Base-by-base conservation (phyloP, 2,329 filamentous ascomycete genomes). In the Chrysoporthe deuterocubensis region DNA sequence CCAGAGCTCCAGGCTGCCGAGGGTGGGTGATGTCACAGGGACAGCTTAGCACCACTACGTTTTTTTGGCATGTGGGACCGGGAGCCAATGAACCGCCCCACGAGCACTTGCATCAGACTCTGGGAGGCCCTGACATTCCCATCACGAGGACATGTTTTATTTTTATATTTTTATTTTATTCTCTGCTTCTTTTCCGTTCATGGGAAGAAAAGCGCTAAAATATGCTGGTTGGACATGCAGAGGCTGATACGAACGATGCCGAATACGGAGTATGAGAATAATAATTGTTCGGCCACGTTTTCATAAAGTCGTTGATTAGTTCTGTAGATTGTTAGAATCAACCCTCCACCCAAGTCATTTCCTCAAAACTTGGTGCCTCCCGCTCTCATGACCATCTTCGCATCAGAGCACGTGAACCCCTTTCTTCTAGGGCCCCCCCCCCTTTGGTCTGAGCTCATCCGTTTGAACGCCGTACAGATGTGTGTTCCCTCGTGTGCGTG, bases 21-120 rank as follows among this genome's bases (percentile, higher is more conserved):
- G 40, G 46, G 11, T 21, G 26, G 48, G 59, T 61, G 59, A 61
- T 61, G 59, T 61, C 59, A 61, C 59, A 34, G 43, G 59, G 59
- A 16, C 14, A 32, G 26, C 40, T 34, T 54, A 14, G 26, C 50
- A 34, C 50, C 26, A 52, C 26, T 4, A 54, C 40, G 14, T 8
- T 18, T 14, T 46, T 48, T 61, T 61, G 59, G 48, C 59, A 61
- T 61, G 59, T 61, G 59, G 59, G 43, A 44, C 59, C 42, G 9
- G 42, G 11, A 7, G 37, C 21, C 59, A 21, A 57, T 57, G 16
- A 16, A 40, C 34, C 54, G n/a, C 34, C 34, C 54, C 54, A 57
- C 54, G 54, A 40, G 54, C 21, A 57, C 50, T 54, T 21, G 7
- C 26, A 54, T 16, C 11, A 34, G 21, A 34, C 32, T 54, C 7